phyloP scores from a whole-genome alignment of 2,329 filamentous ascomycete genomes.

The Pestalotiopsis sp. region DNA sequence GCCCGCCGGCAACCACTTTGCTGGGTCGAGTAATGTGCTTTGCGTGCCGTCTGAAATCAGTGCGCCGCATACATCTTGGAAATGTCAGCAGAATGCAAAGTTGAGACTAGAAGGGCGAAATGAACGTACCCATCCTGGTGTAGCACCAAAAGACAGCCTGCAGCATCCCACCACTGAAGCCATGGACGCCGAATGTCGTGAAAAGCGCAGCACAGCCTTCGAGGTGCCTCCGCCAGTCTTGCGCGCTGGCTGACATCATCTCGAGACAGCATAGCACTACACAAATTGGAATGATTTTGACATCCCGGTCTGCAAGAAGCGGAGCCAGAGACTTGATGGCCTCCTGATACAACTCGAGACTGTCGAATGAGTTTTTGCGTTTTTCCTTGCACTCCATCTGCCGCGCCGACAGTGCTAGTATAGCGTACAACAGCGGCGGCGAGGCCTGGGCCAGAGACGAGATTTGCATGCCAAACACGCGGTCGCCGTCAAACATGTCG shows the following conservation, averaged over 20 bases:
- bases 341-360: conserved; percentile 57
- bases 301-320: conserved; percentile 34
- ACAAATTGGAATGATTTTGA: conserved; percentile 38
- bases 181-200: conserved; percentile 54
- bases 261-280: conserved; percentile 42
- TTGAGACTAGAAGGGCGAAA: too few species aligned
- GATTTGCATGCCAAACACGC: conserved; percentile 55
- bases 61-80: conserved; percentile 55
- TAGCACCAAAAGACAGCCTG: conserved; percentile 64
- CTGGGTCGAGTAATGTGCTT: conserved; percentile 50
- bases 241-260: conserved; percentile 43
- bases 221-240: conserved; percentile 57
- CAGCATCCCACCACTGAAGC: conserved; percentile 52
- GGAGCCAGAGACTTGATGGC: conserved; percentile 47
- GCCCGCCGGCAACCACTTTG: conserved; percentile 49
- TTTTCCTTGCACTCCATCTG: conserved; percentile 54
- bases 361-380: conserved; percentile 47
- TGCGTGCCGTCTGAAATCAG: conserved; percentile 57
- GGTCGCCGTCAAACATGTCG: conserved; percentile 59
- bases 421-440: conserved; percentile 49
- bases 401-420: conserved; percentile 57
- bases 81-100: conserved; percentile 4
- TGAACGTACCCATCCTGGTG: conserved; percentile 51
- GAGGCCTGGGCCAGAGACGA: conserved; percentile 50
- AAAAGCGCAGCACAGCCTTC: conserved; percentile 61